These are phyloP conservation scores for Capsella bursapastoris DNA, from an alignment of 345 rosid genomes.

Conservation along the genomic window DNA sequence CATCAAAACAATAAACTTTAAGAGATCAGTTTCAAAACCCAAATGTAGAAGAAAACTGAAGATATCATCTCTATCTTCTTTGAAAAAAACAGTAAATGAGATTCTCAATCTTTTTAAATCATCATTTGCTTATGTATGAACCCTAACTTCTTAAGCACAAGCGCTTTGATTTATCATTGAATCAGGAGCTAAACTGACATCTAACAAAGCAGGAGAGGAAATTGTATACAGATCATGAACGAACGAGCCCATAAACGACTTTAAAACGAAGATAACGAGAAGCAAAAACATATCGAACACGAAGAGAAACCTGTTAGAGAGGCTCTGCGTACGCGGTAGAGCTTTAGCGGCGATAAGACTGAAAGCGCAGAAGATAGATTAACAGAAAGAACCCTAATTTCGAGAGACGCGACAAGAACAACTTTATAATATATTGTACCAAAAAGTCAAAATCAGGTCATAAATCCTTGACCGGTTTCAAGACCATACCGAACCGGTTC, in stretches of 20 bases:
- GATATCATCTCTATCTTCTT: not conserved
- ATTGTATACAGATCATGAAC: not conserved
- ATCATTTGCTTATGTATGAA: not conserved
- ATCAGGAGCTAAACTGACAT: not conserved
- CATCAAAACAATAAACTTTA: not conserved
- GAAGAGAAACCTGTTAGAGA: not conserved
- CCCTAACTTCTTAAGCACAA: not conserved
- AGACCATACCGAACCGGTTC: not conserved
- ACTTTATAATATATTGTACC: not conserved
- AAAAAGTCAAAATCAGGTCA: not conserved
- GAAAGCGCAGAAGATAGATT: not conserved
- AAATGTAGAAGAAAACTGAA: not conserved
- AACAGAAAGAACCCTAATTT: not conserved
- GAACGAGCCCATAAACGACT: not conserved
- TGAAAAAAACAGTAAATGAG: not conserved
- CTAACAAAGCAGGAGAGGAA: not conserved
- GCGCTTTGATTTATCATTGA: not conserved
- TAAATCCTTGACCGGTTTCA: not conserved
- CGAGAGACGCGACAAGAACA: not conserved
- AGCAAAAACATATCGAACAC: not conserved
- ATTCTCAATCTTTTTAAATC: not conserved
- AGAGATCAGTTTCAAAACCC: not conserved
- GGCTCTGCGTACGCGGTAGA: not conserved
- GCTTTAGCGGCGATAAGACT: conserved; percentile 9
- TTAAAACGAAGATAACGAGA: not conserved